Percentiles rank a stretch among this genome's conserved stretches.
Conservation (phyloP, 306 rosid species). For the Cucurbita argyrosperma region DNA sequence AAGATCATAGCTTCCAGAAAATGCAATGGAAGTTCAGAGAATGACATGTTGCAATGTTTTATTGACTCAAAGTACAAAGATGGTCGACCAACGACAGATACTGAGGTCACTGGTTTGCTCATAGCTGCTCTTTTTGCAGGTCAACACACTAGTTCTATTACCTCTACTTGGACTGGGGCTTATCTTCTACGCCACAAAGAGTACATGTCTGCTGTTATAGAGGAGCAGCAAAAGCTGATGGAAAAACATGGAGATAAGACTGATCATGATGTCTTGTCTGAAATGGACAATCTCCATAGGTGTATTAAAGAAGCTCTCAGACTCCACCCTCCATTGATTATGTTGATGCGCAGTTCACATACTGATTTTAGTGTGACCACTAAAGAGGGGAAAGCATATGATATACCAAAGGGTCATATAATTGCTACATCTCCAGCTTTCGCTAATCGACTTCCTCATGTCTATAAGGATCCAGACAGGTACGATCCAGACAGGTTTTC, state of each 20-base stretch:
- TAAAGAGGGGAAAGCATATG: conserved; percentile 62
- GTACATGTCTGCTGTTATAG: conserved; percentile 52
- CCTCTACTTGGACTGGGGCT: conserved; percentile 97
- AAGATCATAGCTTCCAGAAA: conserved; percentile 63
- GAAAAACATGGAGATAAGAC: conserved; percentile 58
- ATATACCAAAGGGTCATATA: conserved; percentile 88
- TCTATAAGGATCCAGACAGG: conserved; percentile 61
- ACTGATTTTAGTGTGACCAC: conserved; percentile 63
- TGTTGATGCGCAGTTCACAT: conserved; percentile 83
- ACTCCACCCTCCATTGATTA: conserved; percentile 86
- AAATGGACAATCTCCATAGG: conserved; percentile 79
- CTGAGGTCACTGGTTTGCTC: conserved; percentile 85
- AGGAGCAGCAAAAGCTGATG: conserved; percentile 64
- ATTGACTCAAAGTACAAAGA: conserved; percentile 92
- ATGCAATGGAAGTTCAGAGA: conserved; percentile 34
- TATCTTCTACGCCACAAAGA: conserved; percentile 55
- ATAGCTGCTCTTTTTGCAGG: conserved; percentile 82
- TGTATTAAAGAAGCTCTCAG: conserved; percentile 92
- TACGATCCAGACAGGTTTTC: conserved; percentile 72
- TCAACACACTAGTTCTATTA: conserved; percentile 91
- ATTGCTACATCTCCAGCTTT: conserved; percentile 91
- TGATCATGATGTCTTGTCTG: conserved; percentile 85
- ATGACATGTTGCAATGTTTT: conserved; percentile 91
- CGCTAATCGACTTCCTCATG: conserved; percentile 69
- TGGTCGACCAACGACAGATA: conserved; percentile 75